phyloP scores from a whole-genome alignment of 148 eudicot genomes.

The Oxyria digyna region DNA sequence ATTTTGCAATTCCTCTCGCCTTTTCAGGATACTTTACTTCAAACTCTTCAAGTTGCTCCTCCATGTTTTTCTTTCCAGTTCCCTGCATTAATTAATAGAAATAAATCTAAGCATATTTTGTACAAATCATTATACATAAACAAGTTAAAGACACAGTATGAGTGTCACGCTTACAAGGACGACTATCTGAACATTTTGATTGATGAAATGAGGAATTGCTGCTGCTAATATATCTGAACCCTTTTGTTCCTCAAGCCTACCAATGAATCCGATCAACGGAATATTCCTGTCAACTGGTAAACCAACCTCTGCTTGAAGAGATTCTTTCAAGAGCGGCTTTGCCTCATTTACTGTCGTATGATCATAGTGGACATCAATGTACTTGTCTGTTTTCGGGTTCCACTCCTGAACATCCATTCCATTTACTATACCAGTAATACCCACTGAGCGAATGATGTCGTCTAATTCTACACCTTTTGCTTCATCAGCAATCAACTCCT shows the following conservation, averaged over 20 bases:
- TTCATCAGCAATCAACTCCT: constrained; percentile 47
- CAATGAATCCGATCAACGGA: constrained; percentile 91
- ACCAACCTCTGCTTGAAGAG: constrained; percentile 77
- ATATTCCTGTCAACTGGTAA: constrained; percentile 61
- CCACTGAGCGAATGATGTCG: constrained; percentile 27
- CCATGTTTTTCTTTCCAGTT: constrained; percentile 78
- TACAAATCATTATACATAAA: too few species aligned
- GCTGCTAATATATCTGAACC: constrained; percentile 85
- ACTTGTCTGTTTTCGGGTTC: constrained; percentile 76
- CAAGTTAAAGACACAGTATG: too few species aligned
- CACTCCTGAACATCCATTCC: constrained; percentile 94
- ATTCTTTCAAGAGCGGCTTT: constrained; percentile 66
- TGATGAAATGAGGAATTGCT: constrained; percentile 58
- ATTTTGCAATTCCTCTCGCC: constrained; percentile 81
- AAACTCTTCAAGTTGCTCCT: constrained; percentile 57
- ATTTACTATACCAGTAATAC: constrained; percentile 62
- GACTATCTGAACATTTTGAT: constrained; percentile 62
- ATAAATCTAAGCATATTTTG: too few species aligned
- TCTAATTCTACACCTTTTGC: constrained; percentile 83
- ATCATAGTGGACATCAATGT: constrained; percentile 47
- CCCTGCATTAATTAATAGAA: constrained; percentile 10
- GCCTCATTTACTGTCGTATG: constrained; percentile 70
- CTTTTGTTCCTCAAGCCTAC: constrained; percentile 93
- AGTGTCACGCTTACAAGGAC: constrained; percentile 26
- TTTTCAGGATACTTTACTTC: constrained; percentile 61